Base-by-base conservation (phyloP, 768 basidiomycete species). In the Trametes cinnabarina region DNA sequence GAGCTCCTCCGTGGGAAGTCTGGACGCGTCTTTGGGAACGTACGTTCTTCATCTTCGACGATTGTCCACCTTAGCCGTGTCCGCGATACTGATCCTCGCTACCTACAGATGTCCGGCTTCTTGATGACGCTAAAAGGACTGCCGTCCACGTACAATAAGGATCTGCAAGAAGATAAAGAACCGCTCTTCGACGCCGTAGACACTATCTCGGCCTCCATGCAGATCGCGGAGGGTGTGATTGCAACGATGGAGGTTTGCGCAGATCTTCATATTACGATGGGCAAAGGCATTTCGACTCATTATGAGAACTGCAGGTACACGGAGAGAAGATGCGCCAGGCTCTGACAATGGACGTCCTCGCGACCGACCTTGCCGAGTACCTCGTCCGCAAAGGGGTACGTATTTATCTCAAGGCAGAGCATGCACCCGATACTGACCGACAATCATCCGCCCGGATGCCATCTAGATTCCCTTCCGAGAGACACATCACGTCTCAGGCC, bases 61-160 rank as follows among this genome's bases (percentile, higher is more conserved):
- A 46, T 51, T 39, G 22, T 40, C 42, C 25, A 12, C 20, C 2
- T 32, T 37, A 32, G 46, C 26, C 25, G 34, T 10, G n/a, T 19
- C 37, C 32, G 15, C 20, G 32, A 20, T 17, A 34, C 52, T 51
- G 30, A 59, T 47, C 37, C 20, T 49, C 63, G 39, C 23, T 28
- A 52, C 42, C n/a, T 34, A 26, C 66, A 95, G 89, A 96, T 98
- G 91, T 84, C 96, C 12, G 97, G 97, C 2, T 97, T 98, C 76
- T 76, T 98, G 76, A 94, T 98, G 90, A 95, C 94, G 1, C 78
- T 96, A 66, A 99, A 99, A 69, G 97, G 97, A 28, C 76, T 98
- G 43, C 97, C 97, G 14, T 97, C 96, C 19, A 99, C 97, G 9
- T 99, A 99, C 77, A 98, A 99, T 80, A 99, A 99, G 73, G 97